Conservation (phyloP, 78 protist species). For the Paratrimastix pyriformis region DNA sequence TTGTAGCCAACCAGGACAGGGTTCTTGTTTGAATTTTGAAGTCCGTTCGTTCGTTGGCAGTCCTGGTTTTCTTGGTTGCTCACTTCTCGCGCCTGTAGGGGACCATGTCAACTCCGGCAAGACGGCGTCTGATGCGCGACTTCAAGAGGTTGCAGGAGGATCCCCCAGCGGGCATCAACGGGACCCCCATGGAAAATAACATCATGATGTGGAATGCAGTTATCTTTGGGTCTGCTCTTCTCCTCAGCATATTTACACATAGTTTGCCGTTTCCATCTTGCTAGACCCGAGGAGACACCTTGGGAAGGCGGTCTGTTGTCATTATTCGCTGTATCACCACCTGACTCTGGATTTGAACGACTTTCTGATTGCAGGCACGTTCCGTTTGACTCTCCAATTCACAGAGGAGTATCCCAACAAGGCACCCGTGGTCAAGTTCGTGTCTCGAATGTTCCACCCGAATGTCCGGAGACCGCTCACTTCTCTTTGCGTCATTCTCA, state of each 20-base stretch:
- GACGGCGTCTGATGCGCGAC: constrained; percentile 85
- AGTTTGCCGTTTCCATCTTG: background rate
- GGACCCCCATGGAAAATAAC: constrained; percentile 80
- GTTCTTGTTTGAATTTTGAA: too few relatives aligned
- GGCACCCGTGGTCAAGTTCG: constrained; percentile 92
- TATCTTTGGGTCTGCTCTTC: constrained; percentile 84
- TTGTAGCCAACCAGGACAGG: too few relatives aligned
- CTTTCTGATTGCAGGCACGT: constrained; percentile 58
- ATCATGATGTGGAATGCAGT: constrained; percentile 95
- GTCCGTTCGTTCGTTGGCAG: too few relatives aligned
- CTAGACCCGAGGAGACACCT: constrained; percentile 87
- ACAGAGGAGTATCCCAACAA: constrained; percentile 96
- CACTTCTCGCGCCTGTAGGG: too few relatives aligned
- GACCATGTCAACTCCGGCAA: constrained; percentile 67
- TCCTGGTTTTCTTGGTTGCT: too few relatives aligned
- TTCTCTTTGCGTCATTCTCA: background rate
- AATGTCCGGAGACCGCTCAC: constrained; percentile 30
- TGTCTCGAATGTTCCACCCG: constrained; percentile 91
- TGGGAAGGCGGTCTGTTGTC: constrained; percentile 86
- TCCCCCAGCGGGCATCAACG: constrained; percentile 73
- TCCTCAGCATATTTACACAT: background rate
- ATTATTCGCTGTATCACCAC: background rate
- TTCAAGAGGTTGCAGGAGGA: constrained; percentile 81
- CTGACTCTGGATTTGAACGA: too few relatives aligned
- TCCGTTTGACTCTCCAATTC: constrained; percentile 85